Evolutionary conservation across 805 yeast genomes (phyloP).

Genomic region (Suhomyces sp.): DNA sequence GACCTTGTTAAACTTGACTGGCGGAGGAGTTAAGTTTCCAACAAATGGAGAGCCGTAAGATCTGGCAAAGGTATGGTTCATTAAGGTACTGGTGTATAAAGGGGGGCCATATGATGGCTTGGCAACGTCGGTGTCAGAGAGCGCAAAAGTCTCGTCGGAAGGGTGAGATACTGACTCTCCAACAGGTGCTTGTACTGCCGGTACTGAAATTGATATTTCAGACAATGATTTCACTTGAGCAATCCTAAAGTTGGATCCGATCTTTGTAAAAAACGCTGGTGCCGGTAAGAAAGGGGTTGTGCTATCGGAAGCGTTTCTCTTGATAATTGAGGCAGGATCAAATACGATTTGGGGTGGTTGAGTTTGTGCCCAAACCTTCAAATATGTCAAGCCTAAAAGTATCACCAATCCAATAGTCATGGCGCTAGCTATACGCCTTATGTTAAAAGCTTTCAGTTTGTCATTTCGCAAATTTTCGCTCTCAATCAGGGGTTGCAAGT

Average conservation of each 20-base stretch:
- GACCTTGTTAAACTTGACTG: conserved; percentile 47
- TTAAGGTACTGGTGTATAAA: conserved; percentile 38
- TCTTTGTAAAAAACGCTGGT: neutral
- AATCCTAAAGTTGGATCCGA: neutral
- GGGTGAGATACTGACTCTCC: neutral
- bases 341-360: neutral
- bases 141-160: conserved; percentile 14
- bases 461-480: neutral
- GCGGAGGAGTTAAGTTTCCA: conserved; percentile 30
- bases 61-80: conserved; percentile 51
- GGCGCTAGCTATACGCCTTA: neutral
- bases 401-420: neutral
- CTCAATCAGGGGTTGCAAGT: neutral
- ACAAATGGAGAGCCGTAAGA: conserved; percentile 59
- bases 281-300: neutral
- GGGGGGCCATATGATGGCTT: conserved; percentile 22
- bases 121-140: conserved; percentile 15
- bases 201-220: neutral
- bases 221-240: neutral
- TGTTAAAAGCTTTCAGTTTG: neutral
- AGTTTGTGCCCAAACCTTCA: neutral
- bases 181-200: neutral
- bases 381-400: neutral
- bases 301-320: neutral
- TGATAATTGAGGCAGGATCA: neutral